These are phyloP conservation scores for Aquilaria sinensis DNA, from an alignment of 345 rosid genomes.

Conservation along the genomic window DNA sequence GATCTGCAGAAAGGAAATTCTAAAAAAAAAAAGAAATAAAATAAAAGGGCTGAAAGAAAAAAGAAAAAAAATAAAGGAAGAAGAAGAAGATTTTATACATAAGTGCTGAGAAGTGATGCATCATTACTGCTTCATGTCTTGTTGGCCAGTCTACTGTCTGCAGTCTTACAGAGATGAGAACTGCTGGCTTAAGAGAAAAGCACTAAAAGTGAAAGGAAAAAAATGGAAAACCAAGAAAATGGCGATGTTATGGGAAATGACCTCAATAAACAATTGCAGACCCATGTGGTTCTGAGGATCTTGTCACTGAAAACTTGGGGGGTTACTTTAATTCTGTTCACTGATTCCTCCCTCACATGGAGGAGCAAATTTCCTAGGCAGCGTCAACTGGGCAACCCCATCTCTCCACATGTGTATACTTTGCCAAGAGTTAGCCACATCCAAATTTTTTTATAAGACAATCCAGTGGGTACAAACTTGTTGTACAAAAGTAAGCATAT, in stretches of 20 bases:
- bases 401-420: conserved; percentile 16
- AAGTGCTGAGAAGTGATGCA: conserved; percentile 3
- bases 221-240: conserved; percentile 1
- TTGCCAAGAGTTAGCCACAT: neutral
- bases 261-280: conserved; percentile 9
- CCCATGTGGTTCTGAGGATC: conserved; percentile 33
- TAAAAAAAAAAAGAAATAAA: neutral
- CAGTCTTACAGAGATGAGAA: neutral
- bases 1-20: neutral
- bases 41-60: neutral
- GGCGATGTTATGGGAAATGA: neutral
- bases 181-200: neutral
- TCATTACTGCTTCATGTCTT: conserved; percentile 1
- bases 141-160: conserved; percentile 16
- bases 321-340: conserved; percentile 25
- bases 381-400: conserved; percentile 17
- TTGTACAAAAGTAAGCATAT: no score
- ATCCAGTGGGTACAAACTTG: no score
- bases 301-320: conserved; percentile 32
- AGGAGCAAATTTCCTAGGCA: conserved; percentile 14
- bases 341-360: conserved; percentile 58
- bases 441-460: no score
- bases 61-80: neutral
- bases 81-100: neutral
- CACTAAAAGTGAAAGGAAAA: neutral